A percentile compares a stretch with the other conserved stretches of the same genome.
phyloP scores from a whole-genome alignment of 768 basidiomycete genomes.

The Fomitopsis pulvina region DNA sequence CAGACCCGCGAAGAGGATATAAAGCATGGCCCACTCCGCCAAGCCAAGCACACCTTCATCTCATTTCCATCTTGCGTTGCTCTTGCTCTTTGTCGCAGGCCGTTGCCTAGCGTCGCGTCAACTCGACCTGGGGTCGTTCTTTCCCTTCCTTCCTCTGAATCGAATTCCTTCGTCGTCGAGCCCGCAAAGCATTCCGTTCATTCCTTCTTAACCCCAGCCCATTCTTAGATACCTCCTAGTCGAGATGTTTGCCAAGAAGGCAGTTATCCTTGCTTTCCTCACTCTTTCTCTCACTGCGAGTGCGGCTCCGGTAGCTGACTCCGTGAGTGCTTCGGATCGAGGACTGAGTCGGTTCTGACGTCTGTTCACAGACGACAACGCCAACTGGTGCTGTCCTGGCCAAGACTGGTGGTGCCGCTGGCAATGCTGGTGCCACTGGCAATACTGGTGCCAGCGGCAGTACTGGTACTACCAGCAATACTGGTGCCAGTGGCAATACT shows the following conservation, averaged over 20 bases:
- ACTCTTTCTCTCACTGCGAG: constrained; percentile 31
- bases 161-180: constrained; percentile 17
- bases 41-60: constrained; percentile 10
- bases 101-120: constrained; percentile 41
- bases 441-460: constrained; percentile 7
- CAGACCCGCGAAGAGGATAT: constrained; percentile 6
- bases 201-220: constrained; percentile 20
- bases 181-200: constrained; percentile 27
- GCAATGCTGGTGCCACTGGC: constrained; percentile 1
- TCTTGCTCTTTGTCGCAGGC: constrained; percentile 18
- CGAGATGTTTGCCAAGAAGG: constrained; percentile 35
- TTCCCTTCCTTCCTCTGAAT: constrained; percentile 24
- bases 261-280: constrained; percentile 33
- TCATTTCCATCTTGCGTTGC: constrained; percentile 20
- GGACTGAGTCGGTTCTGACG: too few species aligned
- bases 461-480: background rate
- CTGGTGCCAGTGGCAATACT: background rate
- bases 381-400: background rate
- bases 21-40: constrained; percentile 6
- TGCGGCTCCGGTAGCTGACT: constrained; percentile 9
- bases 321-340: constrained; percentile 1
- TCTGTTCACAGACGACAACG: too few species aligned
- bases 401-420: background rate
- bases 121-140: constrained; percentile 51
- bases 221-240: constrained; percentile 18